Evolutionary conservation across 805 yeast species (phyloP), one percentile per base, ranked within the genome.

Genomic region (Hanseniaspora valbyensis): DNA sequence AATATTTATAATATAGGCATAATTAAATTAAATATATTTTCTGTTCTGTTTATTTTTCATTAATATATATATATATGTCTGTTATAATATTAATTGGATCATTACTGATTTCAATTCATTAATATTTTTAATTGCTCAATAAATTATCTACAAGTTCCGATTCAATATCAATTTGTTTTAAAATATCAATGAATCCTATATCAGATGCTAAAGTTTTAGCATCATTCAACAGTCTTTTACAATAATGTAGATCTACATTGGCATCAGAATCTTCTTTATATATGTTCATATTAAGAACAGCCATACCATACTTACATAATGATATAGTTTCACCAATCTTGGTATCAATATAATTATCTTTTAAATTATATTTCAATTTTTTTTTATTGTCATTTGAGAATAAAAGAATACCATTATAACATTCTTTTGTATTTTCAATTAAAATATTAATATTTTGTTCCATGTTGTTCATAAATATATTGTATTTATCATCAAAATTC

Each of bases 281-380:
- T 42, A 69, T 60, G 57, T 84, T 85, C n/a, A 81, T 65, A 40
- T 76, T 72, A 10, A 86, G 72, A 4, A 88, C 94, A 1, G 96
- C 97, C 37, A 85, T 69, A 0, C 95, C 94, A 60, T 83, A 89
- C 0, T 87, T 78, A 0, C 95, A 78, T 61, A 89, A 69, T 0
- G 94, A 92, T 38, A 83, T 78, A 1, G 83, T 77, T 55, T 83
- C 86, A 29, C 76, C 73, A 12, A 82, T 64, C 6, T 68, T 66
- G 10, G 63, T 62, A 43, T 71, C 73, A 21, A 74, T 57, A 39
- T 68, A 65, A 32, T 64, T 66, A 21, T 43, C 49, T 25, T 59
- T 59, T 42, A 60, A 55, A 41, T 64, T 63, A 52, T 59, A 65
- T 49, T 64, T 58, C 21, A 65, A 44, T 45, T 61, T 65, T 19